These are phyloP conservation scores for Boechera divaricarpa DNA, from an alignment of 345 rosid species.

Conservation along the genomic window DNA sequence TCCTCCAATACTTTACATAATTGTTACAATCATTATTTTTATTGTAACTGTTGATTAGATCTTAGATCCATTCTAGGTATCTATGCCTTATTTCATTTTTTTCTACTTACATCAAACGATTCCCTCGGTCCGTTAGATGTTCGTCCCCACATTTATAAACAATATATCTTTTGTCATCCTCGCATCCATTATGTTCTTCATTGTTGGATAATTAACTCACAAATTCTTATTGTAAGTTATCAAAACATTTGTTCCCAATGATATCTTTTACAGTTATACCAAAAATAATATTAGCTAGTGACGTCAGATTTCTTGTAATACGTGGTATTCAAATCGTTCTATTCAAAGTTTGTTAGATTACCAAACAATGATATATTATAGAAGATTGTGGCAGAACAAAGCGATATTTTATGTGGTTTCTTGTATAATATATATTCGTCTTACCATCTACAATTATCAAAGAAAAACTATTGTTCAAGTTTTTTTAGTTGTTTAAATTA, in stretches of 20 bases:
- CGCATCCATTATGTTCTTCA: neutral
- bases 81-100: slow-evolving; percentile 4
- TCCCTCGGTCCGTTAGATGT: slow-evolving; percentile 35
- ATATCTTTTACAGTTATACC: neutral
- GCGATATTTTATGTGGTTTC: neutral
- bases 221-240: neutral
- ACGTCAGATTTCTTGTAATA: neutral
- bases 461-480: neutral
- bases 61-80: slow-evolving; percentile 46
- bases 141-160: neutral
- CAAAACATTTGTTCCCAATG: neutral
- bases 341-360: neutral
- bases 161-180: neutral
- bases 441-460: neutral
- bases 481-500: neutral
- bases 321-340: neutral
- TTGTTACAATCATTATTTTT: slow-evolving; percentile 4
- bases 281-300: neutral
- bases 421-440: neutral
- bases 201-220: neutral
- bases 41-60: slow-evolving; percentile 29
- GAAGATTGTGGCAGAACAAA: neutral
- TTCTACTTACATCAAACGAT: slow-evolving; percentile 30
- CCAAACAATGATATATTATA: neutral
- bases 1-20: slow-evolving; percentile 12